A percentile compares a stretch with the other conserved stretches of the same genome.
These are phyloP conservation scores for Neobulgaria alba DNA, from an alignment of 2,329 filamentous ascomycete genomes.

Conservation along the genomic window DNA sequence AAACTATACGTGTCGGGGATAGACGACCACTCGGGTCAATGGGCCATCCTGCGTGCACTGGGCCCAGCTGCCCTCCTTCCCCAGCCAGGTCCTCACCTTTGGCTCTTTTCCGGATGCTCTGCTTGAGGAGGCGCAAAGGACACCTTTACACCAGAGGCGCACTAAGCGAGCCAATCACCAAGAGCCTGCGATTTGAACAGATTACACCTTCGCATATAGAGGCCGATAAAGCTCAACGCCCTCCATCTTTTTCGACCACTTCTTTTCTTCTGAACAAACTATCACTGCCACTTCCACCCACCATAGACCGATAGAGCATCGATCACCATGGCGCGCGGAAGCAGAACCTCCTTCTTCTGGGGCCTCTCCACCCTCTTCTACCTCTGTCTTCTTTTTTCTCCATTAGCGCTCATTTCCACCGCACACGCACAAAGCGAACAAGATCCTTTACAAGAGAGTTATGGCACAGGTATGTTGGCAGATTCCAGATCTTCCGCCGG, in stretches of 20 bases:
- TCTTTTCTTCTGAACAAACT: conserved; percentile 7
- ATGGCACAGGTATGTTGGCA: conserved; percentile 56
- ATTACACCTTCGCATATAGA: conserved; percentile 19
- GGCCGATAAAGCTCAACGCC: conserved; percentile 14
- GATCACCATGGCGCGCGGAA: conserved; percentile 45
- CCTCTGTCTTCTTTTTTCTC: conserved; percentile 80
- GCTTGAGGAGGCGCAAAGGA: too few species aligned
- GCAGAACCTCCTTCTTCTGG: conserved; percentile 62
- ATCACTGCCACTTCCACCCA: conserved; percentile 10
- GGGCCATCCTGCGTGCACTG: too few species aligned
- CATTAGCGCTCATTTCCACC: conserved; percentile 73
- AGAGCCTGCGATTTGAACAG: conserved; percentile 17
- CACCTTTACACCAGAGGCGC: neutral
- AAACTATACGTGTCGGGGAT: too few species aligned
- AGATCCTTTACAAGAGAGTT: conserved; percentile 55
- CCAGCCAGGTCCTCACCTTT: too few species aligned
- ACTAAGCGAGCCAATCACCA: conserved; percentile 19
- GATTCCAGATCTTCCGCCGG: neutral
- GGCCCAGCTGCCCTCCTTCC: too few species aligned
- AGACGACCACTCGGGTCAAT: too few species aligned
- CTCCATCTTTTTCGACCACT: conserved; percentile 4
- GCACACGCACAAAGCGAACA: conserved; percentile 65
- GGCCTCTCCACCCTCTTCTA: conserved; percentile 87
- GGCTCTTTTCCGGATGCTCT: too few species aligned
- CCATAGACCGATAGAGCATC: conserved; percentile 12